Evolutionary conservation across 2,329 filamentous ascomycete species (phyloP).

Genomic region (Microcera coccophila): DNA sequence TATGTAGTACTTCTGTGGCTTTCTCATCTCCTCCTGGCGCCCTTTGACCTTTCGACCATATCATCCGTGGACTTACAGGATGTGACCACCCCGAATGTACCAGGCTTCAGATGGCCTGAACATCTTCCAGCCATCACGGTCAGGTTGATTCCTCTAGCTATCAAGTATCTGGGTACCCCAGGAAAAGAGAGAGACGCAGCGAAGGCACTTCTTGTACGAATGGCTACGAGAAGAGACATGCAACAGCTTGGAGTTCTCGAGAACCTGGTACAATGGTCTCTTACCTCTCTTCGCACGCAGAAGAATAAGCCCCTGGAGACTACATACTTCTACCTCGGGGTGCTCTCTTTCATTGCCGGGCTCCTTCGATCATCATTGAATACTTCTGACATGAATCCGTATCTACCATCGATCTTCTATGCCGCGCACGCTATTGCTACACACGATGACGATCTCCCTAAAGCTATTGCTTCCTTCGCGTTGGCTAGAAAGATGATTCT

Average conservation of each 20-base stretch:
- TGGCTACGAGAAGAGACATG: conserved; percentile 86
- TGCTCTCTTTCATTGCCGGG: conserved; percentile 74
- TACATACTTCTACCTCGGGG: conserved; percentile 73
- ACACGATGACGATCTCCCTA: conserved; percentile 44
- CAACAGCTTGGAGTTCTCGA: conserved; percentile 68
- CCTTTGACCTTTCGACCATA: conserved; percentile 86
- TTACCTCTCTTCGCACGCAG: conserved; percentile 53
- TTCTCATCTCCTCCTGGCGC: conserved; percentile 74
- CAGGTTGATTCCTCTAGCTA: conserved; percentile 66
- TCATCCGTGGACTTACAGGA: conserved; percentile 58
- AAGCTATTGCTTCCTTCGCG: conserved; percentile 64
- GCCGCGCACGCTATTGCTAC: conserved; percentile 58
- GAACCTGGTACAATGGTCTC: conserved; percentile 66
- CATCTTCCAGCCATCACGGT: conserved; percentile 66
- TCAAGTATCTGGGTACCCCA: conserved; percentile 67
- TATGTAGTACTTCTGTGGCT: conserved; percentile 88
- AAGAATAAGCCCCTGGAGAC: conserved; percentile 38
- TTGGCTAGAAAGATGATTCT: conserved; percentile 77
- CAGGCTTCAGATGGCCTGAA: conserved; percentile 52
- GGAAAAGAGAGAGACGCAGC: conserved; percentile 90
- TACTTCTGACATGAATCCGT: conserved; percentile 67
- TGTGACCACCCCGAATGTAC: conserved; percentile 38
- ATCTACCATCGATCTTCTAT: conserved; percentile 63
- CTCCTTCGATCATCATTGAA: conserved; percentile 66
- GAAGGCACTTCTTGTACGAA: conserved; percentile 73